Evolutionary conservation across 768 basidiomycete species (phyloP).

Genomic region (Dictyophora rubrovolvata): DNA sequence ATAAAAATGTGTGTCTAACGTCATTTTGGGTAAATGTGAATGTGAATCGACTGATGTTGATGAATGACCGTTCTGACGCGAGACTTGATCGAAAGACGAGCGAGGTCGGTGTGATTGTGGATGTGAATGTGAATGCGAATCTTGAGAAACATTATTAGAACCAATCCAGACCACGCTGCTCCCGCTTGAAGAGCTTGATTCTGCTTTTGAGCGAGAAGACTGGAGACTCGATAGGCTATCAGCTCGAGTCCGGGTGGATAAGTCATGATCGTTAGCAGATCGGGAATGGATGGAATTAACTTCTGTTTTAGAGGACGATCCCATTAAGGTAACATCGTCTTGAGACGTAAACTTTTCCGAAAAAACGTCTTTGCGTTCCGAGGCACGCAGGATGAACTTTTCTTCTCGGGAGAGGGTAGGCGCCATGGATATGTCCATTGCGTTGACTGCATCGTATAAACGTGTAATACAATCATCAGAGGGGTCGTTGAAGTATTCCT

Average conservation of each 20-base stretch:
- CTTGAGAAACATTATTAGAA: constrained; percentile 23
- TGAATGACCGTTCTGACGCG: neutral
- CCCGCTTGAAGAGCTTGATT: constrained; percentile 47
- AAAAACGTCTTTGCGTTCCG: constrained; percentile 88
- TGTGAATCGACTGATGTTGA: constrained; percentile 3
- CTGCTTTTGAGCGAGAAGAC: constrained; percentile 18
- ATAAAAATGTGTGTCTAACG: constrained; percentile 89
- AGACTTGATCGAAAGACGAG: constrained; percentile 3
- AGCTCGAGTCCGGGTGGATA: constrained; percentile 29
- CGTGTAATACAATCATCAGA: constrained; percentile 84
- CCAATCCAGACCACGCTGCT: constrained; percentile 81
- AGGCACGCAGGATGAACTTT: constrained; percentile 80
- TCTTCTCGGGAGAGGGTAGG: constrained; percentile 74
- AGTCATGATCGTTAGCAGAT: constrained; percentile 57
- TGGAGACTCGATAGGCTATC: constrained; percentile 18
- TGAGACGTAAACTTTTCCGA: constrained; percentile 60
- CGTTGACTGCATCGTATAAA: constrained; percentile 88
- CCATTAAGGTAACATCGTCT: constrained; percentile 12
- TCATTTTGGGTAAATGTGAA: constrained; percentile 16
- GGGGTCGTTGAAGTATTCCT: constrained; percentile 87
- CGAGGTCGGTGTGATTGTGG: constrained; percentile 28
- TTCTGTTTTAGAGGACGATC: constrained; percentile 3
- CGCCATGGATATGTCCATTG: constrained; percentile 74
- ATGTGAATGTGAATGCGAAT: constrained; percentile 27
- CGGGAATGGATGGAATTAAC: constrained; percentile 48